phyloP scores from a whole-genome alignment of 2,329 filamentous ascomycete species.

The Coleophoma crateriformis region DNA sequence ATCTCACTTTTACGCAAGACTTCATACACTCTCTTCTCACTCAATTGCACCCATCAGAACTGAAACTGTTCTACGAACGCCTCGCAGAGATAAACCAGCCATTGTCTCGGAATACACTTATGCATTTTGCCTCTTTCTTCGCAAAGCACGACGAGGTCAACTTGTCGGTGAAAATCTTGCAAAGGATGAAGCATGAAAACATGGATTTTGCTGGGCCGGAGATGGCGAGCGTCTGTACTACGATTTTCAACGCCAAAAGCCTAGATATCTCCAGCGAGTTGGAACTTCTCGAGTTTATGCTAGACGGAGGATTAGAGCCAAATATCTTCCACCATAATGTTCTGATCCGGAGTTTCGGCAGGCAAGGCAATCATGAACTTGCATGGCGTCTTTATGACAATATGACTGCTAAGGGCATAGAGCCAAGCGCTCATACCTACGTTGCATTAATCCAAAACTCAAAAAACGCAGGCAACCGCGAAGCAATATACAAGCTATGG shows the following conservation, averaged over 20 bases:
- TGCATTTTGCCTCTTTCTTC: conserved; percentile 28
- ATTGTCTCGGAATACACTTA: conserved; percentile 15
- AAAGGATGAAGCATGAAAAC: conserved; percentile 27
- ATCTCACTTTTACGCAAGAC: conserved; percentile 9
- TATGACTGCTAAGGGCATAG: conserved; percentile 51
- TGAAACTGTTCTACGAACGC: conserved; percentile 14
- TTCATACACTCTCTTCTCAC: conserved; percentile 15
- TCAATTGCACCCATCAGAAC: conserved; percentile 5
- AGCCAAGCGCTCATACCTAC: conserved; percentile 62
- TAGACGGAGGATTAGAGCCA: conserved; percentile 55
- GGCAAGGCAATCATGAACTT: conserved; percentile 54
- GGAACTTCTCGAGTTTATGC: conserved; percentile 47
- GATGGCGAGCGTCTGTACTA: conserved; percentile 51
- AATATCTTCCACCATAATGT: conserved; percentile 61
- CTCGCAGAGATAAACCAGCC: conserved; percentile 11
- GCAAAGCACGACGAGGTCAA: conserved; percentile 35
- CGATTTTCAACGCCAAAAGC: conserved; percentile 42
- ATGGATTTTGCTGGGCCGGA: conserved; percentile 40
- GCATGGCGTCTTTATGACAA: conserved; percentile 61
- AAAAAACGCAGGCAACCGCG: conserved; percentile 36
- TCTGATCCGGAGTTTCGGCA: conserved; percentile 65
- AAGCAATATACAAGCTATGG: conserved; percentile 49
- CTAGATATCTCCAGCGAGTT: conserved; percentile 37
- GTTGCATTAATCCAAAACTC: conserved; percentile 67
- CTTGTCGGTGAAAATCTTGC: conserved; percentile 38